These are phyloP conservation scores for Waltergamsia citrina DNA, from an alignment of 2,329 filamentous ascomycete genomes.

Conservation along the genomic window DNA sequence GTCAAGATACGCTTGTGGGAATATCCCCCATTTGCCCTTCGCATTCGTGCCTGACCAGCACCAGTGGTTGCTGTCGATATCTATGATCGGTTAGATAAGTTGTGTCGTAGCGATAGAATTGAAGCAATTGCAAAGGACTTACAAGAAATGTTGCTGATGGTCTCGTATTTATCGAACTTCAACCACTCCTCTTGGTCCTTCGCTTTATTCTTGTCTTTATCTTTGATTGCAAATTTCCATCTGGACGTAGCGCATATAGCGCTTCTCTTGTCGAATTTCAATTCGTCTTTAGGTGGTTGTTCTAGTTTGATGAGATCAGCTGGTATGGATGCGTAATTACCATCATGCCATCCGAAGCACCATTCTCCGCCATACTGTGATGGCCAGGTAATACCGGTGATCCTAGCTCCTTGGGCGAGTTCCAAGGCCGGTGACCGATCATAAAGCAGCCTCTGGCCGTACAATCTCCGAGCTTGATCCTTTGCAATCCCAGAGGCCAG, in stretches of 20 bases:
- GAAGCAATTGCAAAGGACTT: slow-evolving; percentile 18
- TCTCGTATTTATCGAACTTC: slow-evolving; percentile 57
- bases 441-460: slow-evolving; percentile 33
- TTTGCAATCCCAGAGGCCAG: slow-evolving; percentile 35
- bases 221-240: slow-evolving; percentile 43
- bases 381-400: slow-evolving; percentile 42
- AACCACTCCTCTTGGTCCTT: slow-evolving; percentile 35
- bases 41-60: slow-evolving; percentile 45
- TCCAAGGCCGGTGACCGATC: slow-evolving; percentile 36
- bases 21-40: slow-evolving; percentile 43
- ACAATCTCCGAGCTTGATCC: slow-evolving; percentile 36
- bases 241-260: slow-evolving; percentile 36
- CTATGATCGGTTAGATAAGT: slow-evolving; percentile 13
- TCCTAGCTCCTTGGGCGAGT: slow-evolving; percentile 34
- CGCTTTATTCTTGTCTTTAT: slow-evolving; percentile 24
- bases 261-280: slow-evolving; percentile 35
- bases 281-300: slow-evolving; percentile 32
- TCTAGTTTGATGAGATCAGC: slow-evolving; percentile 38
- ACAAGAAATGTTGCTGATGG: slow-evolving; percentile 55
- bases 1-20: slow-evolving; percentile 40
- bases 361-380: slow-evolving; percentile 43
- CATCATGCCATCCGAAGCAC: slow-evolving; percentile 49
- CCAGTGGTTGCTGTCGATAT: slow-evolving; percentile 39
- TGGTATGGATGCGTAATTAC: slow-evolving; percentile 37
- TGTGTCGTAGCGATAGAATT: background rate